Percentiles rank a stretch among this genome's conserved stretches.
phyloP scores from a whole-genome alignment of 139 green algal species.

The Diplosphaera chodatii region DNA sequence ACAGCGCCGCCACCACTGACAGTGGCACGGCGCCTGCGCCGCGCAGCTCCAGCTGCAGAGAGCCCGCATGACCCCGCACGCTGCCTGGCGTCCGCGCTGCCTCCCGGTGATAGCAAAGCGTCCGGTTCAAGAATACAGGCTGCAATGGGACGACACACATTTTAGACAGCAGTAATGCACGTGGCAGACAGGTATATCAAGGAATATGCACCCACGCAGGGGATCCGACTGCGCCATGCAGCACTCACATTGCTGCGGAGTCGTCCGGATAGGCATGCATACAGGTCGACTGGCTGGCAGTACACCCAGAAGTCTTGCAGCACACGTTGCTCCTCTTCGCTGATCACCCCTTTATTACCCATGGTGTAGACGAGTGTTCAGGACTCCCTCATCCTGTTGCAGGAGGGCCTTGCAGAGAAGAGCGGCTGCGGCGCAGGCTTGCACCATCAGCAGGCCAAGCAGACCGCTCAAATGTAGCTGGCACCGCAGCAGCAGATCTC shows the following conservation, averaged over 20 bases:
- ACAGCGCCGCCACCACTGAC: background rate
- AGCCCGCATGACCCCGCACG: background rate
- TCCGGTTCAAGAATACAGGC: background rate
- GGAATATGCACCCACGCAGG: too few species aligned
- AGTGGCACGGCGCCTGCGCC: background rate
- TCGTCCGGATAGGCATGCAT: background rate
- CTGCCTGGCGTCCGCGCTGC: too few species aligned
- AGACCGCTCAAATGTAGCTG: too few species aligned
- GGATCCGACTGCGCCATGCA: too few species aligned
- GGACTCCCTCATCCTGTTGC: too few species aligned
- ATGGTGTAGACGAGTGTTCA: background rate
- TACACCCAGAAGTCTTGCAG: background rate
- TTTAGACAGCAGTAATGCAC: background rate
- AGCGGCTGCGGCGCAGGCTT: too few species aligned
- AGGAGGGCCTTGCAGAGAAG: too few species aligned
- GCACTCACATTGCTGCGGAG: background rate
- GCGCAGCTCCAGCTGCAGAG: background rate
- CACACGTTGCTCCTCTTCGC: background rate
- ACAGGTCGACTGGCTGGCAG: background rate
- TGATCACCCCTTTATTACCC: background rate
- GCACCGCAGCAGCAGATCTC: too few species aligned
- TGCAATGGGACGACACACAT: background rate
- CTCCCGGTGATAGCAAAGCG: background rate
- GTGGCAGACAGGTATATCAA: background rate
- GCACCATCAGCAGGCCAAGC: too few species aligned